These are phyloP conservation scores for Penium margaritaceum DNA, from an alignment of 139 green algal species.

Conservation along the genomic window DNA sequence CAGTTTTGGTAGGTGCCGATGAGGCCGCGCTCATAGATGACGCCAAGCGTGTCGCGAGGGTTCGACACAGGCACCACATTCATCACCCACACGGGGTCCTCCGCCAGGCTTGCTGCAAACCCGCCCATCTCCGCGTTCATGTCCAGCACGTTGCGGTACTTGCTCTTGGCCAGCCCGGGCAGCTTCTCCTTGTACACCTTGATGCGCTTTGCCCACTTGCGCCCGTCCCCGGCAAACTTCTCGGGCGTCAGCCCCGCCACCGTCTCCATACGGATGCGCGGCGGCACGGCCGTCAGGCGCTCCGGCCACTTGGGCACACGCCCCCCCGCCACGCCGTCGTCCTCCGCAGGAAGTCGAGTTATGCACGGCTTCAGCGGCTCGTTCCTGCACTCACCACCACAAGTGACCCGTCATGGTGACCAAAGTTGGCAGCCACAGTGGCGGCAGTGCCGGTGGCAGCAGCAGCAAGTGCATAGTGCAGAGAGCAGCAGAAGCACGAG, in stretches of 20 bases:
- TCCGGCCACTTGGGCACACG: constrained; percentile 10
- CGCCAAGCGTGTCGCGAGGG: constrained; percentile 12
- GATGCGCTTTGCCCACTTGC: constrained; percentile 6
- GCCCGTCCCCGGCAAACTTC: too few relatives aligned
- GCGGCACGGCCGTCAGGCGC: constrained; percentile 15
- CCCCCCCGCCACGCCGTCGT: constrained; percentile 9
- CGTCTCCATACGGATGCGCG: not conserved
- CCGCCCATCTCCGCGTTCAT: constrained; percentile 18
- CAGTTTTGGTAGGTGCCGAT: constrained; percentile 11
- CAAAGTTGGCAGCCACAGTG: too few relatives aligned
- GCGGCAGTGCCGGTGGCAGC: too few relatives aligned
- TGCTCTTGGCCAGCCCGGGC: not conserved
- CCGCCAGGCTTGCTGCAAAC: constrained; percentile 9
- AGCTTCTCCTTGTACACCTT: constrained; percentile 15
- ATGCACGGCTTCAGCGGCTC: constrained; percentile 16
- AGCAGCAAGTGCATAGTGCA: too few relatives aligned
- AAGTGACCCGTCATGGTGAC: too few relatives aligned
- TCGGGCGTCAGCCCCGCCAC: too few relatives aligned
- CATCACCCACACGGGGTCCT: constrained; percentile 28
- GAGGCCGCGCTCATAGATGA: constrained; percentile 24
- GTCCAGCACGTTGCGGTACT: constrained; percentile 27
- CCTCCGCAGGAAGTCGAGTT: constrained; percentile 12
- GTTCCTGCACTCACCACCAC: too few relatives aligned
- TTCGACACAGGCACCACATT: constrained; percentile 15
- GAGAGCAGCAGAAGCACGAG: too few relatives aligned